A percentile compares a stretch with the other conserved stretches of the same genome.
Conservation (phyloP, 352 stramenopile genomes). For the Lagenidium sp. region DNA sequence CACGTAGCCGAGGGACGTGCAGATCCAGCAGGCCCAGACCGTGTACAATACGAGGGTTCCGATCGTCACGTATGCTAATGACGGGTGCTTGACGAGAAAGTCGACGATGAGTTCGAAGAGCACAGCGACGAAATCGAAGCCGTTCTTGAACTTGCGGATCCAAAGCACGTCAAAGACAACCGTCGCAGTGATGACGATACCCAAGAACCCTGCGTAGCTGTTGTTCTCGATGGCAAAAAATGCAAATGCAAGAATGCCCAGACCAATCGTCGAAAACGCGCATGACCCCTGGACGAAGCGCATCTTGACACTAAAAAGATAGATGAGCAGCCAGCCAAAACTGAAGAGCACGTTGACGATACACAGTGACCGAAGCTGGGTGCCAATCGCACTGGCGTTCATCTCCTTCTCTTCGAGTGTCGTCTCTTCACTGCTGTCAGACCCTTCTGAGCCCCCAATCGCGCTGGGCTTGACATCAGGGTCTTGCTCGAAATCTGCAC, state of each 20-base stretch:
- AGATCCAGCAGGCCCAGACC: conserved; percentile 73
- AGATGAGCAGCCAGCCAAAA: conserved; percentile 64
- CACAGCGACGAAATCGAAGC: conserved; percentile 76
- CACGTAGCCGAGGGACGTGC: conserved; percentile 63
- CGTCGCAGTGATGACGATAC: conserved; percentile 22
- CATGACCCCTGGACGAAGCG: conserved; percentile 64
- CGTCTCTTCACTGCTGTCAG: conserved; percentile 1
- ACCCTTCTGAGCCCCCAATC: not conserved
- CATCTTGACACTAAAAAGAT: conserved; percentile 64
- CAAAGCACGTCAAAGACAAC: conserved; percentile 55
- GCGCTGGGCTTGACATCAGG: not conserved
- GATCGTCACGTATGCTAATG: conserved; percentile 40
- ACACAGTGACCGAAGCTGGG: conserved; percentile 53
- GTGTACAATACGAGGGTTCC: conserved; percentile 52
- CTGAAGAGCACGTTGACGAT: conserved; percentile 65
- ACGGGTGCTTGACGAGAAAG: conserved; percentile 42
- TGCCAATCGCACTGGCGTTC: conserved; percentile 30
- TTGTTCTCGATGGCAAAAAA: conserved; percentile 52
- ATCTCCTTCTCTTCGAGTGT: conserved; percentile 13
- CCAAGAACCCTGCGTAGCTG: conserved; percentile 34
- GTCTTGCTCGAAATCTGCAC: conserved; percentile 17
- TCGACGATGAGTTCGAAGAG: conserved; percentile 78
- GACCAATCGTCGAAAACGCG: conserved; percentile 44
- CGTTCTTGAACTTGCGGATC: conserved; percentile 53
- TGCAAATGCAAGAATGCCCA: conserved; percentile 37